phyloP scores from a whole-genome alignment of 2,329 filamentous ascomycete genomes.

The Aspergillus sojae region DNA sequence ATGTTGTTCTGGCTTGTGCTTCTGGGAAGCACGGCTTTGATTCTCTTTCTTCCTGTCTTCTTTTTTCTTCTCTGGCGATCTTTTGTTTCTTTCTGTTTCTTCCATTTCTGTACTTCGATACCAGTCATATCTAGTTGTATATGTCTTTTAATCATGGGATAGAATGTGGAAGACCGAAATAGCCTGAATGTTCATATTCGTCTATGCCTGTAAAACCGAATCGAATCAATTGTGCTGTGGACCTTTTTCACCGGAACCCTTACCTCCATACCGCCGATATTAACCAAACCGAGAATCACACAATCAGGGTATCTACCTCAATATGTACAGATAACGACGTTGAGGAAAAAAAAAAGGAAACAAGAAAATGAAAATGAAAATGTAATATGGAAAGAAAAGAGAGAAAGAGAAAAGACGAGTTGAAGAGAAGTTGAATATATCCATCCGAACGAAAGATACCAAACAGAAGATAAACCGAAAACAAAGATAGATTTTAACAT shows the following conservation, averaged over 20 bases:
- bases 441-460: not conserved
- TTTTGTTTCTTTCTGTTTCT: not conserved
- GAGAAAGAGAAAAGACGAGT: not conserved
- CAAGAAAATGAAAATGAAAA: too few species aligned
- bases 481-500: not conserved
- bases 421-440: not conserved
- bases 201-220: not conserved
- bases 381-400: not conserved
- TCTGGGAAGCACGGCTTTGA: not conserved
- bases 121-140: not conserved
- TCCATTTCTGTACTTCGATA: not conserved
- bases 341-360: not conserved
- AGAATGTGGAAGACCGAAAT: not conserved
- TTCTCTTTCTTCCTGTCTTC: too few species aligned
- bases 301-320: conserved; percentile 18
- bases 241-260: not conserved
- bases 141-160: not conserved
- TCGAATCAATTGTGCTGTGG: not conserved
- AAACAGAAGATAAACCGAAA: not conserved
- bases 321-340: conserved; percentile 8
- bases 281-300: conserved; percentile 5
- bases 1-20: not conserved
- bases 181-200: not conserved
- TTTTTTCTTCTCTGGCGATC: not conserved
- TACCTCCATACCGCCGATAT: not conserved